phyloP scores from a whole-genome alignment of 164 flowering plant genomes.

The Kalanchoe fedtschenkoi region DNA sequence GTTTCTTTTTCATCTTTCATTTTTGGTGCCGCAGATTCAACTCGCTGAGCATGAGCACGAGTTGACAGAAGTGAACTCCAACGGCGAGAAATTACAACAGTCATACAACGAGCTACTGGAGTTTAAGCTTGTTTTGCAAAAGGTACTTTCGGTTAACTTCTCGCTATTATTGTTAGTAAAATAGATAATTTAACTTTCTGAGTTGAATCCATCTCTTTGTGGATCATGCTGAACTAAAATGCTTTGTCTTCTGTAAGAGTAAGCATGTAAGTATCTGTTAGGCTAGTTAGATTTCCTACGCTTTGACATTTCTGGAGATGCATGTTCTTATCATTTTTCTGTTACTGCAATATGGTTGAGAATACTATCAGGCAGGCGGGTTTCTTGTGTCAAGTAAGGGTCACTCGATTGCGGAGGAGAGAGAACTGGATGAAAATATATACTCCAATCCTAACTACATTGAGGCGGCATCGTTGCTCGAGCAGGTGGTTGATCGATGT shows the following conservation, averaged over 20 bases:
- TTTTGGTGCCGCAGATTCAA: slow-evolving; percentile 34
- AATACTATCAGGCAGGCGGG: slow-evolving; percentile 2
- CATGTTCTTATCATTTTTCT: slow-evolving; percentile 14
- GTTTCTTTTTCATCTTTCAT: background rate
- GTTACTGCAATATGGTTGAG: background rate
- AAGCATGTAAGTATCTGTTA: no score
- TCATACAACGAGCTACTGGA: slow-evolving; percentile 67
- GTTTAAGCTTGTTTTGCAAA: slow-evolving; percentile 71
- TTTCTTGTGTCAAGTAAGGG: slow-evolving; percentile 5
- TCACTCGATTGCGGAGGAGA: slow-evolving; percentile 3
- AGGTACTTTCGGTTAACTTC: slow-evolving; percentile 30
- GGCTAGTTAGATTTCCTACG: slow-evolving; percentile 71
- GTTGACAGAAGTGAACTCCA: slow-evolving; percentile 64
- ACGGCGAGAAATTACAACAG: slow-evolving; percentile 66
- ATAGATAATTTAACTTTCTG: background rate
- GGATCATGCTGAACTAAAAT: background rate
- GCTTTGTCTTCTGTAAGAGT: slow-evolving; percentile 5
- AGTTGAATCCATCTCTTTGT: background rate
- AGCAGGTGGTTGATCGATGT: slow-evolving; percentile 2
- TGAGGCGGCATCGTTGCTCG: slow-evolving; percentile 5
- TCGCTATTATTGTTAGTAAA: background rate
- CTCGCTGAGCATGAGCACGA: slow-evolving; percentile 89
- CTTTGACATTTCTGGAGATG: slow-evolving; percentile 27
- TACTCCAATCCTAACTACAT: background rate
- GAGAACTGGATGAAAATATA: slow-evolving; percentile 6